Base-by-base conservation (phyloP, 2,329 filamentous ascomycete species). In the Volutella citrinella region DNA sequence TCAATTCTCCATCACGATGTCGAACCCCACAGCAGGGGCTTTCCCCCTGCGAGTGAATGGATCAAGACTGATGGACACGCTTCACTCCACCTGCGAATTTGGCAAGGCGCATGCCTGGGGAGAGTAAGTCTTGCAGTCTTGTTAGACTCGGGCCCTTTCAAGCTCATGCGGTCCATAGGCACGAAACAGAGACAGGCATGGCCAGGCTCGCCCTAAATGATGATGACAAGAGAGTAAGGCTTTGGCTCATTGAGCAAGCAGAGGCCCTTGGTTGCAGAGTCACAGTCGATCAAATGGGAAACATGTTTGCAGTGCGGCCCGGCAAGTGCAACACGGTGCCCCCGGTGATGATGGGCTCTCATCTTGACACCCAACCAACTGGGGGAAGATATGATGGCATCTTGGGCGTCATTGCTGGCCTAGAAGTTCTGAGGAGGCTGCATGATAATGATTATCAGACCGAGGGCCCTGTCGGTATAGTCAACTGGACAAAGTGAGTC, bases 271-370 rank as follows among this genome's bases (percentile, higher is more conserved):
- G 80, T 12, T 90, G 84, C 59, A 68, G 70, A 7, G 70, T 85
- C 8, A 80, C 72, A 0, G 62, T 87, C 7, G 86, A 91, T 56
- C 66, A 76, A 28, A 88, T 90, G 80, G 85, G 85, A n/a, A 90
- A 90, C 46, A 84, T 39, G 9, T 90, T 90, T 54, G 82, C 84
- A 2, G 69, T 86, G 5, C 72, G 82, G 5, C 74, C 78, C 5
- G 84, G 85, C 2, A 63, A 72, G 35, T 60, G 63, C 29, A 65
- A 70, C 14, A 69, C 74, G 19, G 76, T 74, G 3, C 70, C 76
- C 8, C 72, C 83, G 3, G 83, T 80, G 2, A 82, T 77, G 43
- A 80, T 77, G 10, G 84, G 84, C 6, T 83, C 78, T 8, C 83
- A 88, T 57, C 59, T 82, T 3, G 78, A 82, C 52, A 80, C 76